Base-by-base conservation (phyloP, 495 filamentous ascomycete genomes). In the Talaromyces liani region DNA sequence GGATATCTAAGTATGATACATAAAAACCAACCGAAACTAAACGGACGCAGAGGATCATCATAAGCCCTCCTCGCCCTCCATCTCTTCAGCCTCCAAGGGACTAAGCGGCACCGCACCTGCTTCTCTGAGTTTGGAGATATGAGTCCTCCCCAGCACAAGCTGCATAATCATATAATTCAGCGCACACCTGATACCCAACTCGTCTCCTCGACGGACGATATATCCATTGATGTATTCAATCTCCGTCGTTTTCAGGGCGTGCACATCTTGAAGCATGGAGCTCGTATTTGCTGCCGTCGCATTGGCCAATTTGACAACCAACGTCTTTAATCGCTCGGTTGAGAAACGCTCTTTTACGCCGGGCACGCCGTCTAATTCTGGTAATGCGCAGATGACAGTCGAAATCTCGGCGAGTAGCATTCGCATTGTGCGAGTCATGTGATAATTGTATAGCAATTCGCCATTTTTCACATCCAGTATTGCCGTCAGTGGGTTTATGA, bases 161-260 rank as follows among this genome's bases (percentile, higher is more conserved):
- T 87, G 80, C 71, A 84, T 78, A 14, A 91, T 74, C 80, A 84
- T 81, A 67, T 87, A 87, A 66, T 96, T 91, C 65, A 88, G 75
- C 58, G 82, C 78, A 65, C 85, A 86, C 57, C 80, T 75, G 6
- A 92, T 70, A 12, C 88, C 87, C 47, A 89, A 65, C 73, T 91
- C 86, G 68, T 87, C 80, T 27, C 86, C 92, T 27, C 84, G 82
- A 61, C 75, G 77, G 49, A 94, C 84, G 33, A 96, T 81, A 74
- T 88, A 97, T 16, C 92, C 93, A 75, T 94, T 96, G 66, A 96
- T 83, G 67, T 89, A 93, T 20, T 88, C 84, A 61, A 96, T 85
- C 72, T 96, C 92, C 2, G 91, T 95, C 59, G 72, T 66, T 69
- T 80, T 83, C 3, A 86, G 80, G 2, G 73, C 73, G 34, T 76